Base-by-base conservation (phyloP, 805 yeast genomes). In the Ogataea methanolica region DNA sequence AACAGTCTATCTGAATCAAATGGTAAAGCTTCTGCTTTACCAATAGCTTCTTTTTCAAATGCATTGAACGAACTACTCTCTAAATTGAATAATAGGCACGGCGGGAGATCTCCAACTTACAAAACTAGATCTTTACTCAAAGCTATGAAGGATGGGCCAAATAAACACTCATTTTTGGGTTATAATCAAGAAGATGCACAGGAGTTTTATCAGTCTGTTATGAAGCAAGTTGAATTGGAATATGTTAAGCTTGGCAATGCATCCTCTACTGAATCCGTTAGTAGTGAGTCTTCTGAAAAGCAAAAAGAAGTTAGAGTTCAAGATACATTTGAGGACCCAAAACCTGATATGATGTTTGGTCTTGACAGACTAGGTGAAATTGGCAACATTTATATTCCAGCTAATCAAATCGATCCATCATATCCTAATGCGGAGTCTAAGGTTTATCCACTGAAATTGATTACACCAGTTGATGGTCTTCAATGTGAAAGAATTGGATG, bases 151-250 rank as follows among this genome's bases (percentile, higher is more conserved):
- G 84, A 85, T 59, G 86, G 88, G 0, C 91, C 94, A 14, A 83
- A 82, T 55, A 85, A 82, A 59, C 84, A 83, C 61, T 77, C 89
- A 50, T 81, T 90, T 56, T 67, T 81, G 46, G 94, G 97, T 1
- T 88, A 88, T 61, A 89, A 88, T 60, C 98, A 91, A 68, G 97
- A 91, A 65, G 98, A 91, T 69, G 97, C 97, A 0, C 97, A 91
- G 66, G 98, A 91, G 64, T 91, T 91, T 60, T 91, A 91, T 70
- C 97, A 91, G 63, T 75, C 83, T 44, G 76, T 86, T 2, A 72
- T 87, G 74, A 73, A 78, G 38, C 79, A 84, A 47, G 69, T 87
- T 33, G 95, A 87, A 59, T 70, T 70, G 37, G 87, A 83, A 46
- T 64, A 68, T 63, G 65, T 71, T 68, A 63, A 63, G 61, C 55